Evolutionary conservation across 805 yeast species (phyloP).

Genomic region (Kuraishia capsulata): DNA sequence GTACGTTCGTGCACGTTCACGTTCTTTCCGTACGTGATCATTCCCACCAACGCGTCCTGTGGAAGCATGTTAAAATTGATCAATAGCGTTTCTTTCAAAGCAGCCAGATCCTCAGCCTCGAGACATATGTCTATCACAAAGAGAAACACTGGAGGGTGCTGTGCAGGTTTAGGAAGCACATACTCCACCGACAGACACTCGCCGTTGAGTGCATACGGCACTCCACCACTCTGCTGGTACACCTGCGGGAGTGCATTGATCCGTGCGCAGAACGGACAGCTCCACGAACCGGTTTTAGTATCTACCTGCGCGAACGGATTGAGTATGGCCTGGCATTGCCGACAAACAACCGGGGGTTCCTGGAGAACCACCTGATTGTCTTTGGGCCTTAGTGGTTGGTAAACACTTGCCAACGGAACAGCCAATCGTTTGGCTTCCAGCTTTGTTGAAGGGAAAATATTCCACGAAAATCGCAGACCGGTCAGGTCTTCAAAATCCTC

Average conservation of each 20-base stretch:
- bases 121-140: conserved; percentile 51
- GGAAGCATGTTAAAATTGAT: conserved; percentile 38
- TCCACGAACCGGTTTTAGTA: conserved; percentile 29
- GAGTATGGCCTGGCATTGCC: conserved; percentile 43
- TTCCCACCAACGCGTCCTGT: conserved; percentile 43
- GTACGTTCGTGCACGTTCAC: conserved; percentile 49
- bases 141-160: conserved; percentile 37
- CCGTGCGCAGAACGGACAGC: conserved; percentile 46
- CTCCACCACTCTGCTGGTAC: conserved; percentile 7
- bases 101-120: conserved; percentile 38
- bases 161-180: conserved; percentile 17
- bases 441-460: conserved; percentile 46
- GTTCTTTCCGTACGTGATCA: conserved; percentile 51
- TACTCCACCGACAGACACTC: conserved; percentile 45
- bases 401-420: conserved; percentile 47
- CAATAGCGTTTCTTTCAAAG: conserved; percentile 41
- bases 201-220: conserved; percentile 28
- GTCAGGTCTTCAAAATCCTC: conserved; percentile 59
- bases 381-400: conserved; percentile 48
- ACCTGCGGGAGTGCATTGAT: conserved; percentile 30
- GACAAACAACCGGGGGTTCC: conserved; percentile 38
- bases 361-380: conserved; percentile 26
- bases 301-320: conserved; percentile 41
- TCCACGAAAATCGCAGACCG: conserved; percentile 74
- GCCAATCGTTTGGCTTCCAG: conserved; percentile 41